These are phyloP conservation scores for Pleurotus platypus DNA, from an alignment of 768 basidiomycete genomes.

Conservation along the genomic window DNA sequence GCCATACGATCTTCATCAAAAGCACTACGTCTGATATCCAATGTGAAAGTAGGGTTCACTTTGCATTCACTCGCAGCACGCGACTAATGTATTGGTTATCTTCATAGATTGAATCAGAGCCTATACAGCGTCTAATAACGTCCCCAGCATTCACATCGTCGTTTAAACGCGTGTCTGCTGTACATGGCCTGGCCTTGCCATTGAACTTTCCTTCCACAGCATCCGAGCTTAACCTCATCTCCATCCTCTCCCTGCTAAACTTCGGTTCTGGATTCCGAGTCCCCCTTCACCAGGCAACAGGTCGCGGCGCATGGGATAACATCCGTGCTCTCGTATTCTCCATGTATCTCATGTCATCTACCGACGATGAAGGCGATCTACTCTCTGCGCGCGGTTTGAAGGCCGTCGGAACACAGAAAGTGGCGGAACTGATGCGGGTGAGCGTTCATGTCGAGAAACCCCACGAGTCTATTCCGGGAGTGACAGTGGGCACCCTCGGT, in stretches of 20 bases:
- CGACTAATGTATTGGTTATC: background rate
- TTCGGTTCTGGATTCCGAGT: conserved; percentile 81
- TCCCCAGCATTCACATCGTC: conserved; percentile 63
- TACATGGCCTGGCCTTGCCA: conserved; percentile 74
- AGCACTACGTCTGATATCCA: conserved; percentile 39
- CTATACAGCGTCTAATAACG: conserved; percentile 58
- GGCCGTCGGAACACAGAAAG: conserved; percentile 43
- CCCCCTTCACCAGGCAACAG: conserved; percentile 66
- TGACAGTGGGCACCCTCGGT: conserved; percentile 72
- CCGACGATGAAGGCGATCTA: conserved; percentile 52
- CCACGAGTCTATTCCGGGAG: conserved; percentile 65
- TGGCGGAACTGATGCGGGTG: conserved; percentile 74
- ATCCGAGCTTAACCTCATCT: conserved; percentile 81
- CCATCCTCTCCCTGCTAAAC: conserved; percentile 74
- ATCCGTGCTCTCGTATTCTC: conserved; percentile 73
- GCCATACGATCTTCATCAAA: conserved; percentile 53
- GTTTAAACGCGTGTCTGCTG: conserved; percentile 55
- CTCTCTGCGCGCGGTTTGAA: conserved; percentile 69
- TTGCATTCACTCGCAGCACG: background rate
- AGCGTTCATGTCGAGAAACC: conserved; percentile 65
- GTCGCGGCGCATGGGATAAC: conserved; percentile 81
- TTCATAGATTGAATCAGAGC: conserved; percentile 50
- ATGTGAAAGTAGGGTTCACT: conserved; percentile 46
- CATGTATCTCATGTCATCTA: conserved; percentile 63
- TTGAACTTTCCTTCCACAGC: conserved; percentile 71